These are phyloP conservation scores for Paxillus involutus DNA, from an alignment of 768 basidiomycete species.

Conservation along the genomic window DNA sequence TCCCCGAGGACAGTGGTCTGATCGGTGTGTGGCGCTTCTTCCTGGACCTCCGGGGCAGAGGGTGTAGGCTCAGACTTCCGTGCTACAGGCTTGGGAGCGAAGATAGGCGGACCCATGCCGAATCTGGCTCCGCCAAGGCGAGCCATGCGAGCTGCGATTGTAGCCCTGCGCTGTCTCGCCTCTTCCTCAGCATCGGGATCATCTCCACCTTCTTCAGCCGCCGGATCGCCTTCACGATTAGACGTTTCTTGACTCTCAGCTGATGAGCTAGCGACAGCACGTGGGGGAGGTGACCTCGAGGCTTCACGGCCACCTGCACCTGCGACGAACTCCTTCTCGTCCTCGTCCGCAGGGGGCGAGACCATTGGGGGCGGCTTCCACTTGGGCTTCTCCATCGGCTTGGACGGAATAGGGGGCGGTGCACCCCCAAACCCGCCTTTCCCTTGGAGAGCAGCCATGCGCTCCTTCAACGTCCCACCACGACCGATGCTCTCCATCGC, in stretches of 20 bases:
- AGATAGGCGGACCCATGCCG: slow-evolving; percentile 76
- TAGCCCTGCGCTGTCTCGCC: slow-evolving; percentile 77
- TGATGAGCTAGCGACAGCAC: slow-evolving; percentile 13
- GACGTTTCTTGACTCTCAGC: slow-evolving; percentile 12
- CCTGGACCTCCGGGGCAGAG: slow-evolving; percentile 21
- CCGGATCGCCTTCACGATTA: slow-evolving; percentile 28
- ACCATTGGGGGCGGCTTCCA: slow-evolving; percentile 80
- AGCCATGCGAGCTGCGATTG: slow-evolving; percentile 92
- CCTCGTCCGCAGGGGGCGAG: slow-evolving; percentile 43
- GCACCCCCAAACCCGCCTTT: slow-evolving; percentile 70
- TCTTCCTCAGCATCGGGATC: slow-evolving; percentile 57
- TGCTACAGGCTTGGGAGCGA: slow-evolving; percentile 52
- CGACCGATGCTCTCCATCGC: slow-evolving; percentile 84
- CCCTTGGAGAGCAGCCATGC: slow-evolving; percentile 93
- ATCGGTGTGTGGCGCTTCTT: slow-evolving; percentile 14
- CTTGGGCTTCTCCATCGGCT: slow-evolving; percentile 71
- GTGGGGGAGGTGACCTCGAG: slow-evolving; percentile 38
- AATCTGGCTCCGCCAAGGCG: slow-evolving; percentile 83
- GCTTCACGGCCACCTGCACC: slow-evolving; percentile 22
- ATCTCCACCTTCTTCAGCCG: slow-evolving; percentile 20
- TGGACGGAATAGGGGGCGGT: slow-evolving; percentile 48
- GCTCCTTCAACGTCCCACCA: slow-evolving; percentile 82
- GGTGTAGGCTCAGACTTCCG: slow-evolving; percentile 28
- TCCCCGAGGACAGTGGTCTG: slow-evolving; percentile 6
- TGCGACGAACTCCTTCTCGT: slow-evolving; percentile 34